These are phyloP conservation scores for Anacardium occidentale DNA, from an alignment of 345 rosid genomes.

Conservation along the genomic window DNA sequence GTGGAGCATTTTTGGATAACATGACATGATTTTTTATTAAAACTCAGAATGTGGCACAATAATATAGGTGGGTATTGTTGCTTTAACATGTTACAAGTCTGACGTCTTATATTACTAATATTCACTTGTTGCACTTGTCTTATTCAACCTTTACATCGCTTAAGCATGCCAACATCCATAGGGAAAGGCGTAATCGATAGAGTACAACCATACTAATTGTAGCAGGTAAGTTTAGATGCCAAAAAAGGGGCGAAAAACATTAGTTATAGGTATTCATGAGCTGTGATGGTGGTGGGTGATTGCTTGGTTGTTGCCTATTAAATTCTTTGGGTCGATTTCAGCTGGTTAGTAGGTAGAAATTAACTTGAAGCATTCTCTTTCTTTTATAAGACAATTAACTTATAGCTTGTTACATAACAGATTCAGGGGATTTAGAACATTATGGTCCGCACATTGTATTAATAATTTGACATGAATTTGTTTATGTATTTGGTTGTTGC, in stretches of 20 bases:
- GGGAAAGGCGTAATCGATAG: no score
- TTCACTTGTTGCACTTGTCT: no score
- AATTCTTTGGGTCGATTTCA: conserved; percentile 12
- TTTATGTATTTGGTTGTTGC: not conserved
- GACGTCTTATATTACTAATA: no score
- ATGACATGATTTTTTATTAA: not conserved
- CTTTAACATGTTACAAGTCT: no score
- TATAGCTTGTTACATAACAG: not conserved
- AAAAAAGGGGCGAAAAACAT: not conserved
- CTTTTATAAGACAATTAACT: not conserved
- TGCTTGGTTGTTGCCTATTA: conserved; percentile 15
- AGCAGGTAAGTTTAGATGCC: not conserved
- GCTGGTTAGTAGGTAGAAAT: not conserved
- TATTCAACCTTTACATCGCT: no score
- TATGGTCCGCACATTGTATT: not conserved
- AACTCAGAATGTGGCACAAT: not conserved
- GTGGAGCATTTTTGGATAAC: not conserved
- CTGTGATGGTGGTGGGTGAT: conserved; percentile 7
- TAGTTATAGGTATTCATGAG: not conserved
- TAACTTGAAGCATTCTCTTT: not conserved
- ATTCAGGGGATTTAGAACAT: not conserved
- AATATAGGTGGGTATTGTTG: no score
- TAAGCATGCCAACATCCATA: no score
- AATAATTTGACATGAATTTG: not conserved
- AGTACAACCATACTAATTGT: not conserved